Conservation (phyloP, 1,284 basidiomycete genomes). For the Malassezia sympodialis region DNA sequence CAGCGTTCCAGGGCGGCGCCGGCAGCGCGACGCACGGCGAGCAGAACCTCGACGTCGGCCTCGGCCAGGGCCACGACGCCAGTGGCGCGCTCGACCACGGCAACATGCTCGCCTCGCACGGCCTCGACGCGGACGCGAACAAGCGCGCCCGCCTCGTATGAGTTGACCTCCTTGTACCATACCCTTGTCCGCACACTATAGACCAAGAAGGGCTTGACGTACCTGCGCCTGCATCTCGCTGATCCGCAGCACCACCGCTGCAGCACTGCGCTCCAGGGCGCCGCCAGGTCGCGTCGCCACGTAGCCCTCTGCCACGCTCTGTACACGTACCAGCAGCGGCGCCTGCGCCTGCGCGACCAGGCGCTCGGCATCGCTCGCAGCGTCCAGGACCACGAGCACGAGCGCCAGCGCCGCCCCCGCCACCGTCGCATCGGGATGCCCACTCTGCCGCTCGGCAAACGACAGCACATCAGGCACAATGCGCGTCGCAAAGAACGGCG, state of each 20-base stretch:
- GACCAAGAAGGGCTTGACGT: constrained; percentile 1
- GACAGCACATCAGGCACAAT: constrained; percentile 7
- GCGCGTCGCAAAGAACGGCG: not conserved
- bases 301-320: constrained; percentile 1
- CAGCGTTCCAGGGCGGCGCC: constrained; percentile 5
- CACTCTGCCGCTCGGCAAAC: not conserved
- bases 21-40: not conserved
- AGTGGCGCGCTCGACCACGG: constrained; percentile 9
- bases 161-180: not conserved
- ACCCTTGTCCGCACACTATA: not conserved
- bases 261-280: not conserved
- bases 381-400: constrained; percentile 10
- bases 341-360: constrained; percentile 1
- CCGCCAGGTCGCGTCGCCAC: not conserved
- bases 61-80: constrained; percentile 13
- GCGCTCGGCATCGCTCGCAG: not conserved
- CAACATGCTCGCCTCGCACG: constrained; percentile 11
- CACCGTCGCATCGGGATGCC: not conserved
- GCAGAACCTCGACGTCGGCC: constrained; percentile 10
- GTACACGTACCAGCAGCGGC: constrained; percentile 5
- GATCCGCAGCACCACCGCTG: constrained; percentile 10
- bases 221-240: constrained; percentile 4
- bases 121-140: constrained; percentile 10
- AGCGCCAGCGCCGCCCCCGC: constrained; percentile 4
- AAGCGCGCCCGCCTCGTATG: constrained; percentile 13